These are phyloP conservation scores for Botrytis pseudocinerea DNA, from an alignment of 2,329 filamentous ascomycete species.

Conservation along the genomic window DNA sequence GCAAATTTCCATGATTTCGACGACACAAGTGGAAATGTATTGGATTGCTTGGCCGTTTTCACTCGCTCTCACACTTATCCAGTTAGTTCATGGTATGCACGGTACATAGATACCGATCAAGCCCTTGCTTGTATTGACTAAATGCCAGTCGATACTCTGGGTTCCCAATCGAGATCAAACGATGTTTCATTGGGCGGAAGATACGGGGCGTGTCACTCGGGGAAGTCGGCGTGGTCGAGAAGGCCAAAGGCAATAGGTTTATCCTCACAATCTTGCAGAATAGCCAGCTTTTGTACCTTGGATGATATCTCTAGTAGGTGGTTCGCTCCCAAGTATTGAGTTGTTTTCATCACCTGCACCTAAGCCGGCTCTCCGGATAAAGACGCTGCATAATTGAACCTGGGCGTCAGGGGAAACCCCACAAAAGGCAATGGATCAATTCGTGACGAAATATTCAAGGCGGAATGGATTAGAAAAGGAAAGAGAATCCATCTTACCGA, in stretches of 20 bases:
- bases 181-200: not conserved
- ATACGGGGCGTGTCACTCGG: not conserved
- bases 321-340: not conserved
- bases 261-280: not conserved
- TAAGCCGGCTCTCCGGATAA: not conserved
- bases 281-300: not conserved
- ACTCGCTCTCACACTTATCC: not conserved
- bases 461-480: not conserved
- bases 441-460: not conserved
- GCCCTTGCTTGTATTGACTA: not conserved
- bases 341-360: not conserved
- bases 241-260: not conserved
- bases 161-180: not conserved
- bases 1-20: not conserved
- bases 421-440: not conserved
- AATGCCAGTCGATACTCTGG: not conserved
- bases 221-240: not conserved
- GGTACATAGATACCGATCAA: not conserved
- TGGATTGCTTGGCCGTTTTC: not conserved
- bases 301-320: not conserved
- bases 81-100: not conserved
- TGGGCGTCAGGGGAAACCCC: not conserved
- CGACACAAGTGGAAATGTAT: not conserved
- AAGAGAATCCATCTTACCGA: not conserved
- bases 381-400: not conserved